Base-by-base conservation (phyloP, 2,329 filamentous ascomycete genomes). In the Phialophora verrucosa region DNA sequence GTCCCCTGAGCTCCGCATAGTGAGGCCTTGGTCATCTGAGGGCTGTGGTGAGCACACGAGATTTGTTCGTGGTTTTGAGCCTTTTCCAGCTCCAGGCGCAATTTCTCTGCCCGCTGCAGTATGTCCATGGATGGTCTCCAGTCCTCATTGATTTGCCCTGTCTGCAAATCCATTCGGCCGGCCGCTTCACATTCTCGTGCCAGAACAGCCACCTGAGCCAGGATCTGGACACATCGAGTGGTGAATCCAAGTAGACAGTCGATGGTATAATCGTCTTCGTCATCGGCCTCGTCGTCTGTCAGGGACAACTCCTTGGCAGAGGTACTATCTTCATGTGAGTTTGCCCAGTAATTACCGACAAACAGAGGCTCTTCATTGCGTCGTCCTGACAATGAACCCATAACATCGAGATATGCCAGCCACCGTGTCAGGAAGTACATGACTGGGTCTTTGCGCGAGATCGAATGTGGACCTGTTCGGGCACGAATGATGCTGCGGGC, bases 181-280 rank as follows among this genome's bases (percentile, higher is more conserved):
- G 81, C 79, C 73, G 50, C 20, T 49, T 93, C 90, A 72, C 90
- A 92, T 63, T 84, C 80, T 57, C 89, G 85, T 2, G 90, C 88
- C 51, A 95, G 81, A 64, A 90, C 86, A 20, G 90, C 90, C 44
- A 95, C 87, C 64, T 88, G 86, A 1, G 90, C 88, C 10, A 95
- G 83, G 42, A 91, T 85, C 51, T 87, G 85, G 31, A 92, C 85
- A 73, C 89, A 92, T 42, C 86, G 84, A 25, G 87, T 89, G 0
- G 90, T 92, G 78, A 92, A 93, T 8, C 91, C 91, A 73, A 92
- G 88, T 68, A 93, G 88, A 77, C 91, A 95, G 78, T 93, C 91
- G 64, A 93, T 91, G 65, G 90, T 83, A 72, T 85, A 88, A 55
- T 87, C 89, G 69, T 89, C 84, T 62, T 87, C 84, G 53, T 83